phyloP scores from a whole-genome alignment of 1,284 basidiomycete species.

The Tremellales sp. region DNA sequence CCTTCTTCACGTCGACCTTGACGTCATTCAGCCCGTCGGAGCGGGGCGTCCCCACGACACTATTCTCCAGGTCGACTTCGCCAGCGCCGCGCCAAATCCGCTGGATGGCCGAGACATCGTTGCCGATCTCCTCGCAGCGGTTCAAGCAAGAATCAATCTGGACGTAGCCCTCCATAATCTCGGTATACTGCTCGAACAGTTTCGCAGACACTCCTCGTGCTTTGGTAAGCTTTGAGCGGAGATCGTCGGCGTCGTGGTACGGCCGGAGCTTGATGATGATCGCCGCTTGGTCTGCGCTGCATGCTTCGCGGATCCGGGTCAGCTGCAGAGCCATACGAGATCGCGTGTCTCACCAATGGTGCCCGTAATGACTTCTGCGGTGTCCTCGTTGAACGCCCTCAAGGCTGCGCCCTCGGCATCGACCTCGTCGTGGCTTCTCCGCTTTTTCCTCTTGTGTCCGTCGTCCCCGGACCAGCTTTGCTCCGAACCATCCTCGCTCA shows the following conservation, averaged over 20 bases:
- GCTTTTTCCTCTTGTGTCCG: conserved; percentile 28
- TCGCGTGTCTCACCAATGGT: conserved; percentile 67
- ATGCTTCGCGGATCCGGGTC: conserved; percentile 57
- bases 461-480: conserved; percentile 39
- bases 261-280: conserved; percentile 77
- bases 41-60: conserved; percentile 41
- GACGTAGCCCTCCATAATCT: conserved; percentile 84
- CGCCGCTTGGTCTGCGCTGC: conserved; percentile 73
- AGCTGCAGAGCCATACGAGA: neutral
- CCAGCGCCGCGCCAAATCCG: conserved; percentile 65
- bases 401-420: conserved; percentile 57
- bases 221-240: conserved; percentile 73
- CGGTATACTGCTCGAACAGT: conserved; percentile 84
- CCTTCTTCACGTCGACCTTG: conserved; percentile 44
- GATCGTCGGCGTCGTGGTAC: conserved; percentile 71
- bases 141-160: conserved; percentile 85
- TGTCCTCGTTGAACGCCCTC: conserved; percentile 80
- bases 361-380: conserved; percentile 72
- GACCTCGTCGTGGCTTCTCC: conserved; percentile 31
- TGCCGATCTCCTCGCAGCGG: conserved; percentile 81
- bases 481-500: conserved; percentile 43
- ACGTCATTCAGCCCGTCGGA: conserved; percentile 45
- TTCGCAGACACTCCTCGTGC: conserved; percentile 88
- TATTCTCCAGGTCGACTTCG: conserved; percentile 22
- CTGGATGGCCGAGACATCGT: conserved; percentile 59